Evolutionary conservation across 352 stramenopile species (phyloP), one percentile per base, ranked within the genome.

Genomic region (Thalassiosira oceanica): DNA sequence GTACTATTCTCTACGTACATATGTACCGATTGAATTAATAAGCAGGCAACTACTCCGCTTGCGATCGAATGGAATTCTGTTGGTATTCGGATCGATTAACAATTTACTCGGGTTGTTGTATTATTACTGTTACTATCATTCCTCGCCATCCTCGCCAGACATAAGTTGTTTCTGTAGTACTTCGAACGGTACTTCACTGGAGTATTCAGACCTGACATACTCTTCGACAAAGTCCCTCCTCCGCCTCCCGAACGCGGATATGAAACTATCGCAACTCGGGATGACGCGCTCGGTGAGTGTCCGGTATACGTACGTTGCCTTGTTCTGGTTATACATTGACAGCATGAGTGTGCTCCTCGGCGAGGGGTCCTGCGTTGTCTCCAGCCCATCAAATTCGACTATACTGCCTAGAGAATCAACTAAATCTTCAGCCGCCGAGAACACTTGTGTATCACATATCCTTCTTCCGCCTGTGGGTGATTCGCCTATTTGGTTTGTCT

Each of bases 311-410:
- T 84, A 90, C 0, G 26, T 39, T 27, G 26, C 50, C 54, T 90
- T 90, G 36, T 75, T 10, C 8, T 57, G 16, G 10, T 48, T 81
- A 45, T 85, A 88, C 67, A 80, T 75, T 7, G 13, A 50, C n/a
- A 88, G 35, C 37, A 80, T 88, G 10, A 90, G 55, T 11, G 71
- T 76, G 11, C 74, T 86, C 60, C 83, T 39, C 20, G 83, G 83
- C n/a, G 80, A 88, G 3, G 74, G 66, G 64, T 88, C 83, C 26
- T 73, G 55, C 0, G 76, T 85, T 16, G 62, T 86, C 52, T 90
- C 83, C 3, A 90, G 44, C 16, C 83, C 83, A 71, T 90, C 83
- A 74, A 90, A 90, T 73, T 90, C 83, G 0, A 88, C 78, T 33
- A 88, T 44, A 2, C 55, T 68, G 0, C 77, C 83, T 3, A 90